These are phyloP conservation scores for Heliocybe sulcata DNA, from an alignment of 1,284 basidiomycete genomes.

Conservation along the genomic window DNA sequence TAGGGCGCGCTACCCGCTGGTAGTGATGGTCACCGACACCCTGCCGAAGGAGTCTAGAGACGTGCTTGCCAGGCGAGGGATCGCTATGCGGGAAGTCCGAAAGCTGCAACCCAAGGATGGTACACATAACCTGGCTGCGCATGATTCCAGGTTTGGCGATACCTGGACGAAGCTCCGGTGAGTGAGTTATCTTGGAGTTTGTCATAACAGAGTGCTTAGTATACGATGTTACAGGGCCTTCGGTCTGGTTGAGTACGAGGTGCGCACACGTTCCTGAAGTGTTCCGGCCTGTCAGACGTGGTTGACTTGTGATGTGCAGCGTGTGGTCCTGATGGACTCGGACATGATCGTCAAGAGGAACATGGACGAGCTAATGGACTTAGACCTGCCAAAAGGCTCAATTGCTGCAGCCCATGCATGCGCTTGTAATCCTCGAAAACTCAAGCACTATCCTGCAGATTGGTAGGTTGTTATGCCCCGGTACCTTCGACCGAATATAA, in stretches of 20 bases:
- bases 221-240: constrained; percentile 47
- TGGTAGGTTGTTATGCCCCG: constrained; percentile 54
- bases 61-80: constrained; percentile 46
- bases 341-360: constrained; percentile 87
- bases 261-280: constrained; percentile 24
- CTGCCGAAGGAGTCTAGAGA: constrained; percentile 48
- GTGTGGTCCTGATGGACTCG: constrained; percentile 80
- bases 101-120: constrained; percentile 50
- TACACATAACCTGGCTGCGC: constrained; percentile 36
- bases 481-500: background rate
- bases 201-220: constrained; percentile 3
- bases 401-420: constrained; percentile 89
- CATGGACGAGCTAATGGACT: constrained; percentile 88
- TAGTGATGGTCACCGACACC: constrained; percentile 72
- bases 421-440: constrained; percentile 85
- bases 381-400: constrained; percentile 57
- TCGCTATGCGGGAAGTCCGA: constrained; percentile 53
- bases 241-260: constrained; percentile 71
- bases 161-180: constrained; percentile 91
- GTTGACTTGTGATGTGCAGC: constrained; percentile 30
- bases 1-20: constrained; percentile 68
- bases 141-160: constrained; percentile 70
- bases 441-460: constrained; percentile 81
- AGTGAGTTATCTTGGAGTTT: constrained; percentile 9
- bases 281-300: background rate